Evolutionary conservation across 148 eudicot species (phyloP).

Genomic region (Silene conica): DNA sequence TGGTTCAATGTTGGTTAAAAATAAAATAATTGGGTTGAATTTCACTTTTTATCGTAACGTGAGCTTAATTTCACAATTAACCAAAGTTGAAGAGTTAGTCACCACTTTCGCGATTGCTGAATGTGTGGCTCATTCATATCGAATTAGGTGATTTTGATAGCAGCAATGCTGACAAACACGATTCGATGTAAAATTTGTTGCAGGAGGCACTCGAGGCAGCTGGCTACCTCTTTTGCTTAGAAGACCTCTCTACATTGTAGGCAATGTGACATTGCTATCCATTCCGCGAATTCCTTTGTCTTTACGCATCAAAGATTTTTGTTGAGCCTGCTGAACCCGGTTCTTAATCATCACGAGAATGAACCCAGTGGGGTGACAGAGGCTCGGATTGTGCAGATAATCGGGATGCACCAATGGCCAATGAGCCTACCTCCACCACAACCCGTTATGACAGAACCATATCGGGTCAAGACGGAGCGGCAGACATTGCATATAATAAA

Average conservation of each 20-base stretch:
- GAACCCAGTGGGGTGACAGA: conserved; percentile 42
- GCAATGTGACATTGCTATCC: conserved; percentile 84
- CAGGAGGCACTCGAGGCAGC: conserved; percentile 88
- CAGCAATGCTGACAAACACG: no score
- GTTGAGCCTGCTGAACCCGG: conserved; percentile 52
- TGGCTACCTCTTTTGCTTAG: conserved; percentile 92
- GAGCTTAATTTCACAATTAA: no score
- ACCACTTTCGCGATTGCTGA: no score
- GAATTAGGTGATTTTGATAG: no score
- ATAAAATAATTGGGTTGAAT: no score
- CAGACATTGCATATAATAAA: conserved; percentile 29
- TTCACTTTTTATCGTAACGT: no score
- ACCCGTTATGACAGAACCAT: conserved; percentile 29
- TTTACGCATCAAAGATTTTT: conserved; percentile 80
- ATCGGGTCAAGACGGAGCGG: conserved; percentile 38
- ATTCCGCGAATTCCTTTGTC: conserved; percentile 61
- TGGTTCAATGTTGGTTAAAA: no score
- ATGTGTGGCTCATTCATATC: no score
- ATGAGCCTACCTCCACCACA: conserved; percentile 27
- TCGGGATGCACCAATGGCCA: conserved; percentile 28
- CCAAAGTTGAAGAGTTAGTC: no score
- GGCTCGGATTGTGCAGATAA: conserved; percentile 35
- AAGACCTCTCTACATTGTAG: conserved; percentile 90
- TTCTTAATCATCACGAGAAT: conserved; percentile 49
- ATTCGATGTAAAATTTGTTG: no score